Base-by-base conservation (phyloP, 257 asterid genomes). In the Nyctanthes arbortristis region DNA sequence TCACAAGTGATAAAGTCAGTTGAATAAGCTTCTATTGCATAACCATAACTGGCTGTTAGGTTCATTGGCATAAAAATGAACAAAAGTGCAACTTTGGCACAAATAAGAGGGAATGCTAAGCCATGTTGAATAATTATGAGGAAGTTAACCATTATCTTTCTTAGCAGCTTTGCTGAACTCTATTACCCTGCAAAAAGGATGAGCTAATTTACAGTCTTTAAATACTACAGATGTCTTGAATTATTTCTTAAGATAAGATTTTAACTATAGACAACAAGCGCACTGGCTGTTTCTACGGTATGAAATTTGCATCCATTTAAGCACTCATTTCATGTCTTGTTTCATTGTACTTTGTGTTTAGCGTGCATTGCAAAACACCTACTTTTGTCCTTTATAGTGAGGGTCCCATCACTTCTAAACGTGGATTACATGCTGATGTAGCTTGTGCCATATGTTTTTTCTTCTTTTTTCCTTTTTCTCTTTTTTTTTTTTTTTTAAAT, bases 371-470 rank as follows among this genome's bases (percentile, higher is more conserved):
- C 8, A 28, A 40, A 28, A 14, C 39, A 9, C 54, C 63, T 11
- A 20, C 4, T 1, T 49, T 7, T 63, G 29, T n/a, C 34, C 11
- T 24, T 65, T 36, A 36, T 55, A 49, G 36, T 10, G 31, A 61
- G 68, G 59, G 18, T 45, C 13, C 59, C 47, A 35, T n/a, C 33
- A 28, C 37, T 61, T 63, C 14, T 31, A 43, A 63, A 64, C 64
- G 18, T 43, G 67, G 54, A 49, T 68, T 71, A 47, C 66, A 24
- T 70, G 36, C 35, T 36, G 67, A 63, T 36, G 67, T 36, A 22
- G 43, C 33, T 34, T 10, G 12, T 27, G 4, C 58, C 58, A 18
- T 14, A 7, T 22, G 58, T 22, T 20, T 47, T 49, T 49, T 13
- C n/a, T n/a, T n/a, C n/a, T n/a, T n/a, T n/a, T n/a, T n/a, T n/a